Evolutionary conservation across 345 rosid species (phyloP), one percentile per base, ranked within the genome.

Genomic region (Excoecaria cochinchinensis): DNA sequence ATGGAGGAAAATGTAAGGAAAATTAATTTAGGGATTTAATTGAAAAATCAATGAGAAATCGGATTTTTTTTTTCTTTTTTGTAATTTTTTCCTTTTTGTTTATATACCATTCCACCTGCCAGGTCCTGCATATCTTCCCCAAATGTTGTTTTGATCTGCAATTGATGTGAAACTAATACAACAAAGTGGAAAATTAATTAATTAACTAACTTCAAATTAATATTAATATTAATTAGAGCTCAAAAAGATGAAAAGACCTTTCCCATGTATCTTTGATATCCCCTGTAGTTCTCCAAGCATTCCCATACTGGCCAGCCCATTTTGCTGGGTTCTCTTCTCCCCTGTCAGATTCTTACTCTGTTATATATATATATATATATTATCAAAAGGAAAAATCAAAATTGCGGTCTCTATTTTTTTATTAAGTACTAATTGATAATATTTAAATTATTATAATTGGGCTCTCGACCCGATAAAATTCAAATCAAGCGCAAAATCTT

Each of bases 271-370:
- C 82, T 11, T 74, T 74, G 48, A 79, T 74, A 22, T 79, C 82
- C 58, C 78, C 82, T 36, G 82, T 79, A 51, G 82, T 79, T 51
- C 82, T 79, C 82, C 82, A 79, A 21, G 78, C 67, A 61, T 79
- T 74, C 21, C 82, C 78, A 38, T 69, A 69, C 12, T 6, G 15
- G 39, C 75, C 74, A 55, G 78, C 82, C 82, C 78, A 79, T 74
- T 53, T 74, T 14, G 82, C 82, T 1, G 82, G 78, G 4, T 79
- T 1, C 70, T 69, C 75, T 69, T 74, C 42, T 70, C 82, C 82
- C 82, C 82, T 79, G 22, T 22, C 5, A 69, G 8, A 62, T 19
- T 5, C 15, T 16, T 46, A 21, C 7, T 15, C 25, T 8, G 25
- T 68, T 11, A 62, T 9, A 44, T 5, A 44, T 44, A 5, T 44